Evolutionary conservation across 768 basidiomycete genomes (phyloP), one percentile per base, ranked within the genome.

Genomic region (Nidula microcarpa): DNA sequence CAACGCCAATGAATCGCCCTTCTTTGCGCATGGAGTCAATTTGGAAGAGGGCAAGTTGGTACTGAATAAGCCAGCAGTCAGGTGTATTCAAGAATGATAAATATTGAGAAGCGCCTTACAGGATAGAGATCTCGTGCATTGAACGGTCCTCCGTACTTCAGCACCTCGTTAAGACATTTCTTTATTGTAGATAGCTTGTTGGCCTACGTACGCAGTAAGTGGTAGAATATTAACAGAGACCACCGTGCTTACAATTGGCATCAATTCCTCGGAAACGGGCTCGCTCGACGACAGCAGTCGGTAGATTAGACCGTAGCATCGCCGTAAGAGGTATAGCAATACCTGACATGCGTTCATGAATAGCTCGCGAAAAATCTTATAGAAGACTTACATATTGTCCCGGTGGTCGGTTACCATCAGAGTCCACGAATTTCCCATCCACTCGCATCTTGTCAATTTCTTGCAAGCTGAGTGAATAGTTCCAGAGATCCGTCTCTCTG

Each of bases 391-490:
- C 97, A 67, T 92, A 97, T 87, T 99, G 97, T 8, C 97, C 96
- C 51, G 87, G 76, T 2, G 96, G 94, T 49, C 88, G 80, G 65
- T 93, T 89, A 2, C 95, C 97, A 39, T 98, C 94, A 0, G 88
- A 79, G 63, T 98, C 95, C 5, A 96, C 87, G 64, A 98, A 99
- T 71, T 97, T 96, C 53, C 97, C 97, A 57, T 98, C 94, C 5
- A 98, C 84, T 18, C 97, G 76, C 94, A 98, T 94, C 70, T 89
- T 87, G 70, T 99, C 97, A 39, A 99, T 95, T 68, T 98, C 95
- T 63, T 94, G 88, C 56, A 99, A 72, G 66, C 91, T 91, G 50
- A 94, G 76, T 17, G 92, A 91, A 69, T 96, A 98, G 69, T 93
- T 98, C 79, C 84, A 94, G 17, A 96, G 73, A 61, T 96, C 94